Evolutionary conservation across 371 early-diverging fungal species (phyloP).

Genomic region (Mucor indicus): DNA sequence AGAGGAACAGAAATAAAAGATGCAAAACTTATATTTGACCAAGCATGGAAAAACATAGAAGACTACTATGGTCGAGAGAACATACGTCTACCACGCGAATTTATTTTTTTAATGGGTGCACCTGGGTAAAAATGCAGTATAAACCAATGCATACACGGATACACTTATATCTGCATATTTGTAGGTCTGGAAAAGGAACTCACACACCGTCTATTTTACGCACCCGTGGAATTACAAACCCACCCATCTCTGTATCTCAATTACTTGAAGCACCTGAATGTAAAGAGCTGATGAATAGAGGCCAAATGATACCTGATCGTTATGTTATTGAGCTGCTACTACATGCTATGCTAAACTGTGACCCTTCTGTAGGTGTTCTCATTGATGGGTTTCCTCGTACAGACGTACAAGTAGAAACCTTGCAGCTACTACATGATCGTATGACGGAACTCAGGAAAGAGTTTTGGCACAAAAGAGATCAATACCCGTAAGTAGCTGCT

Average conservation of each 20-base stretch:
- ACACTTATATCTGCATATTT: background rate
- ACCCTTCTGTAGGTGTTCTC: slow-evolving; percentile 60
- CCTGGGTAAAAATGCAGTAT: slow-evolving; percentile 56
- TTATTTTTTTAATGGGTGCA: slow-evolving; percentile 70
- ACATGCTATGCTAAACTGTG: slow-evolving; percentile 59
- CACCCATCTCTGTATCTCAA: slow-evolving; percentile 64
- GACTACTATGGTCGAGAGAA: slow-evolving; percentile 59
- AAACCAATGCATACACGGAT: no score
- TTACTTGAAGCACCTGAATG: slow-evolving; percentile 62
- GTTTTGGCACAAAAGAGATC: slow-evolving; percentile 53
- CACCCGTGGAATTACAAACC: slow-evolving; percentile 64
- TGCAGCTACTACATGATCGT: slow-evolving; percentile 60
- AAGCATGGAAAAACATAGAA: slow-evolving; percentile 68
- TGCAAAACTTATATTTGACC: slow-evolving; percentile 66
- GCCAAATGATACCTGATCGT: slow-evolving; percentile 65
- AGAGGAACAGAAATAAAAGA: slow-evolving; percentile 60
- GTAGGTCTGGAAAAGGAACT: slow-evolving; percentile 64
- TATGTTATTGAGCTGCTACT: slow-evolving; percentile 61
- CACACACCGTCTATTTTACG: slow-evolving; percentile 64
- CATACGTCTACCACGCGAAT: slow-evolving; percentile 61
- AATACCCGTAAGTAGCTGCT: slow-evolving; percentile 47
- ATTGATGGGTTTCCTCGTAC: slow-evolving; percentile 73
- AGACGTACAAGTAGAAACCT: slow-evolving; percentile 64
- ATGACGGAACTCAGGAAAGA: slow-evolving; percentile 57
- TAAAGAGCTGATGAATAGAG: slow-evolving; percentile 64